Evolutionary conservation across 2,329 filamentous ascomycete species (phyloP), one percentile per base, ranked within the genome.

Genomic region (Plectosphaerella plurivora): DNA sequence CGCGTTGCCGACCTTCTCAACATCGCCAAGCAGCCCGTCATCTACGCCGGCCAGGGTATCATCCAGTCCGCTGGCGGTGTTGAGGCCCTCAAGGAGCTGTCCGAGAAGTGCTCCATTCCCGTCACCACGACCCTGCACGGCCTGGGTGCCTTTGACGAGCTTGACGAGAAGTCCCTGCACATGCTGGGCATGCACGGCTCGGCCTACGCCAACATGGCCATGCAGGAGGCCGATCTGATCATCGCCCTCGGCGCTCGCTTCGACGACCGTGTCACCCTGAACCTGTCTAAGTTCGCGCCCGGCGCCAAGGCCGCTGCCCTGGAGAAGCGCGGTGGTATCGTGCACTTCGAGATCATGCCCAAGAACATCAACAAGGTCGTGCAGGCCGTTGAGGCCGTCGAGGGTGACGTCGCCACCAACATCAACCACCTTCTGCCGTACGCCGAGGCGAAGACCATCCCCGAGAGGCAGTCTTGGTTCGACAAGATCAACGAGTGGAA

Each of bases 351-450:
- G 69, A 93, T 99, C 64, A 88, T 97, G 87, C 93, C 94, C 63
- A 99, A 99, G 86, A 97, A 99, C 78, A 97, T 97, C 76, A 97
- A 97, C 84, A 99, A 97, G 82, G 92, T 97, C 42, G 88, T 99
- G 14, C 91, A 97, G 73, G 92, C 93, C 8, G 97, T 89, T 42
- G 91, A 97, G 74, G 93, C 94, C 45, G 87, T 97, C 16, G 93
- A 96, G 73, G 94, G 94, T 54, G 93, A 97, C 65, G 90, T 96
- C 28, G 85, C 86, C 3, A 75, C 85, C 16, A 97, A 96, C 70
- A 76, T 97, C 35, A 78, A 78, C 49, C 73, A 82, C 28, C 84
- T 97, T 49, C 64, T 97, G 36, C 92, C 93, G 11, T 76, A 83
- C 50, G 73, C 97, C 20, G 72, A 89, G 50, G 59, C 76, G 22